phyloP scores from a whole-genome alignment of 192 early-diverging fungal genomes.

The Umbelopsis isabellina region DNA sequence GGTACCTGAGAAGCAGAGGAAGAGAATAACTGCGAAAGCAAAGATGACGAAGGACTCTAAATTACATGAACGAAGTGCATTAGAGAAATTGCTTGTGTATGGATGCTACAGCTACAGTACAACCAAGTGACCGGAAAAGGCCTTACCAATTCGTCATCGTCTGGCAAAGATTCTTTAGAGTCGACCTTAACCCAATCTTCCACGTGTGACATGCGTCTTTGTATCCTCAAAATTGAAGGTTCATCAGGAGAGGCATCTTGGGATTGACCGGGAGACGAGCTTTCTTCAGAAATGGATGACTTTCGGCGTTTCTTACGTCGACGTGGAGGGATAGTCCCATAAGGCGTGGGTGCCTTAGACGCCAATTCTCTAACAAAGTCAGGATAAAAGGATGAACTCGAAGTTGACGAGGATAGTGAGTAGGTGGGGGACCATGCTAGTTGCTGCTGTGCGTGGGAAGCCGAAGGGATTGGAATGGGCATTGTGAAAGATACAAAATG shows the following conservation, averaged over 20 bases:
- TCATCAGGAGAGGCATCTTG: not conserved
- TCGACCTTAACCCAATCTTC: slow-evolving; percentile 42
- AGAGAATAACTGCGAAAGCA: slow-evolving; percentile 5
- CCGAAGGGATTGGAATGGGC: not conserved
- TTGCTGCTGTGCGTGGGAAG: not conserved
- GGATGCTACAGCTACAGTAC: not conserved
- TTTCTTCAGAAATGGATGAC: not conserved
- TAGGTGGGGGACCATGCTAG: slow-evolving; percentile 1
- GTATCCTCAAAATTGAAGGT: not conserved
- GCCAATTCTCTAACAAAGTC: slow-evolving; percentile 33
- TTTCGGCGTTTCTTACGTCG: slow-evolving; percentile 19
- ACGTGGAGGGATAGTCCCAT: slow-evolving; percentile 33
- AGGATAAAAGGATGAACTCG: slow-evolving; percentile 20
- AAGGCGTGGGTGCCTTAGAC: slow-evolving; percentile 26
- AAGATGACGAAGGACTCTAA: not conserved
- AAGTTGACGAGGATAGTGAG: slow-evolving; percentile 4
- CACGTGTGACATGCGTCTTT: slow-evolving; percentile 44
- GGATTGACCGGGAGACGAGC: not conserved
- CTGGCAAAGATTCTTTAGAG: slow-evolving; percentile 41
- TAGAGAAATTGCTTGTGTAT: not conserved
- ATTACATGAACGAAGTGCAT: not conserved
- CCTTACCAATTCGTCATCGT: slow-evolving; percentile 44
- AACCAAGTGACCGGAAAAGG: not conserved
- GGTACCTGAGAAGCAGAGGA: slow-evolving; percentile 2
- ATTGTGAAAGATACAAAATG: not conserved